Base-by-base conservation (phyloP, 805 yeast genomes). In the Barnettozyma wickerhamii region DNA sequence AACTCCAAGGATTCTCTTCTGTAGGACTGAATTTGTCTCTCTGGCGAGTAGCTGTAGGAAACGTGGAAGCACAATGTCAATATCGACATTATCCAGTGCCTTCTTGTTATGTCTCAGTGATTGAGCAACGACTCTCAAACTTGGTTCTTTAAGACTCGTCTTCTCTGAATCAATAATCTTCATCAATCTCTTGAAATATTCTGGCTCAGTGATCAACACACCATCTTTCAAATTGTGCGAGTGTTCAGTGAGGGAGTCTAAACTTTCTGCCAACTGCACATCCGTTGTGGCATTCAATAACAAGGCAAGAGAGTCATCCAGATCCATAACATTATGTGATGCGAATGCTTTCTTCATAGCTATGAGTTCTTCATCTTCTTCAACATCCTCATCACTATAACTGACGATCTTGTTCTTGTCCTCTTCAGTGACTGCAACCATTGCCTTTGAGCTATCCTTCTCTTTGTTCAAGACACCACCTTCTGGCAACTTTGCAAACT, bases 51-150 rank as follows among this genome's bases (percentile, higher is more conserved):
- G 32, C 6, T 12, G 9, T 7, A 53, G 38, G 4, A 50, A 42
- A 9, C 32, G 40, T 1, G 42, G 39, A 5, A 46, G 19, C 0
- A 51, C 39, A 4, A 49, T 33, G 6, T 40, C 32, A 7, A 30
- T 43, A 30, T 51, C 54, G 12, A 73, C 62, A 40, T 66, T 66
- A 3, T 59, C 59, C 2, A 71, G 47, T 0, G 89, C 88, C 3
- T 72, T 74, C 2, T 77, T 79, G 55, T 89, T 89, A 57, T 88
- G 88, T 51, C 96, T 71, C 33, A 88, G 59, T 5, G 90, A 62
- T 5, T 86, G 71, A 0, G 84, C 81, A 43, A 89, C 65, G 21
- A 83, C 66, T 45, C 88, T 67, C 12, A 78, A 72, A 1, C 79
- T 59, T 33, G 73, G 51, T 42, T 87, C 93, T 42, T 70, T 65